Percentiles rank a stretch among this genome's conserved stretches.
Conservation (phyloP, 2,329 filamentous ascomycete species). For the Scleromitrula shiraiana region DNA sequence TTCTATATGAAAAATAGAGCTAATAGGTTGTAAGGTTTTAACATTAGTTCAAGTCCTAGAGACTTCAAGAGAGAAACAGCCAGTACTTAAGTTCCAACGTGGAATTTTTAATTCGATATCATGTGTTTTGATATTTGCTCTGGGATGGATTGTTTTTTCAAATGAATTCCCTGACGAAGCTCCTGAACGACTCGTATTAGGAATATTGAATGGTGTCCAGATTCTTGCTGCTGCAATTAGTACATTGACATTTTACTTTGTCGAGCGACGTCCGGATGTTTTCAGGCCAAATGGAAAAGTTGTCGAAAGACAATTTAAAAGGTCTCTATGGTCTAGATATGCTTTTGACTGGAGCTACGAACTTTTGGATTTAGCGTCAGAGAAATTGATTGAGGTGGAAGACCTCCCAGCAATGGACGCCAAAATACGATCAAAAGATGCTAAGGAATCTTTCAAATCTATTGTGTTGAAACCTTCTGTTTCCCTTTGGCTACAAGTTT, state of each 20-base stretch:
- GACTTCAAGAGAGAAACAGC: conserved; percentile 12
- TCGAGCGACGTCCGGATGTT: conserved; percentile 60
- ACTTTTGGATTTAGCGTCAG: conserved; percentile 45
- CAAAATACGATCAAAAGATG: conserved; percentile 41
- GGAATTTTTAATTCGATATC: conserved; percentile 11
- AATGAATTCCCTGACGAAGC: background rate
- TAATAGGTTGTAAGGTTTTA: conserved; percentile 34
- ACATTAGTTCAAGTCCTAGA: conserved; percentile 32
- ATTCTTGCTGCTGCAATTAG: conserved; percentile 9
- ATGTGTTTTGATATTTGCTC: conserved; percentile 12
- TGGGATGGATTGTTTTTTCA: conserved; percentile 10
- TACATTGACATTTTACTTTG: conserved; percentile 15
- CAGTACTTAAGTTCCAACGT: conserved; percentile 15
- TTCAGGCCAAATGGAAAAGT: conserved; percentile 43
- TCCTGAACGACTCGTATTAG: conserved; percentile 1
- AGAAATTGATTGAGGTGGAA: conserved; percentile 50
- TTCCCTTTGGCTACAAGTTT: conserved; percentile 47
- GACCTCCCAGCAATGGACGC: conserved; percentile 55
- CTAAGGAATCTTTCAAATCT: conserved; percentile 41
- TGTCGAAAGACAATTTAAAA: conserved; percentile 58
- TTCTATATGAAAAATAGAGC: conserved; percentile 15
- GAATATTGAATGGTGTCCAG: conserved; percentile 12
- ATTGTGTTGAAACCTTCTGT: conserved; percentile 33
- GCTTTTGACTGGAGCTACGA: conserved; percentile 56
- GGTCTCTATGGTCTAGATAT: conserved; percentile 50